phyloP scores from a whole-genome alignment of 495 filamentous ascomycete species.

The Chaetomidium leptoderma region DNA sequence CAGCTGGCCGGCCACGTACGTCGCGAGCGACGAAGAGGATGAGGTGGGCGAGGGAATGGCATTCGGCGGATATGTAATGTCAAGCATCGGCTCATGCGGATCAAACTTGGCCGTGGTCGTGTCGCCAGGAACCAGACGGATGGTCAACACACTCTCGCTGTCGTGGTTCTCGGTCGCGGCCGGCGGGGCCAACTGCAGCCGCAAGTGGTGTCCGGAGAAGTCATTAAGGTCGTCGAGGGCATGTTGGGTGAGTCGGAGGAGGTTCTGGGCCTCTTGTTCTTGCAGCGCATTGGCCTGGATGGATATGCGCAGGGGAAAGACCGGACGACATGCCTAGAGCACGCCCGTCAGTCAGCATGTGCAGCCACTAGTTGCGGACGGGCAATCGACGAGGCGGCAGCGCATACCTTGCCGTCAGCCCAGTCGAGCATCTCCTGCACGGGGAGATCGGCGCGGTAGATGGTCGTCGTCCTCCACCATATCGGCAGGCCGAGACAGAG shows the following conservation, averaged over 20 bases:
- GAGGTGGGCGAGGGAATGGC: constrained; percentile 65
- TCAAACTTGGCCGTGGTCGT: constrained; percentile 59
- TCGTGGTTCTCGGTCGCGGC: constrained; percentile 22
- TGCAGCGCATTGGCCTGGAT: constrained; percentile 67
- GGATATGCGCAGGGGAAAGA: constrained; percentile 79
- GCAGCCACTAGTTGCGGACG: background rate
- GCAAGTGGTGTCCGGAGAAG: constrained; percentile 84
- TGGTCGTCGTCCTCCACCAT: constrained; percentile 96
- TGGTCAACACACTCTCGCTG: constrained; percentile 59
- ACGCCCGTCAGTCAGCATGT: background rate
- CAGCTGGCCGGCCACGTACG: constrained; percentile 74
- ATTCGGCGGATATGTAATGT: constrained; percentile 74
- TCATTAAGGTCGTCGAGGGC: constrained; percentile 86
- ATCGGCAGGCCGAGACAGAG: constrained; percentile 81
- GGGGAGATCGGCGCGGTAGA: constrained; percentile 83
- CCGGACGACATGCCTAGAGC: constrained; percentile 72
- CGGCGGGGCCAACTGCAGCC: constrained; percentile 60
- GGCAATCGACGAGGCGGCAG: background rate
- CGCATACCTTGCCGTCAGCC: constrained; percentile 81
- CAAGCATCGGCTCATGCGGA: constrained; percentile 64
- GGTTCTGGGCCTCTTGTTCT: constrained; percentile 65
- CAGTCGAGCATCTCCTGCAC: constrained; percentile 84
- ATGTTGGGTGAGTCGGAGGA: constrained; percentile 82
- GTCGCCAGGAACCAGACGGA: constrained; percentile 65
- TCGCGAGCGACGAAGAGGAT: constrained; percentile 68